Conservation (phyloP, 768 basidiomycete species). For the Russula olivacea region DNA sequence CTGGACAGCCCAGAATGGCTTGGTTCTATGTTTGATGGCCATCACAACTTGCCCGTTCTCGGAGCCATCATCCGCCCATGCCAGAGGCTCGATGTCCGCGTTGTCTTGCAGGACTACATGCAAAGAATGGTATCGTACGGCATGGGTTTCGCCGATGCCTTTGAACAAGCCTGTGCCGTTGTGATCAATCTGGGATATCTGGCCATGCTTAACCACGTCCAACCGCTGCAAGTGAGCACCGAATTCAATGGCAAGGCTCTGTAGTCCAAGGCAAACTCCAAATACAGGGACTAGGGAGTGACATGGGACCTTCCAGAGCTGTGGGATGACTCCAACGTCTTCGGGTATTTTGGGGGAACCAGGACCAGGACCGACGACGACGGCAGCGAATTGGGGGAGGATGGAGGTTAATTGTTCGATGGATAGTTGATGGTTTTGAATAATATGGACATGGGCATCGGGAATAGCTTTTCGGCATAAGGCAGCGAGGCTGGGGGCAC, state of each 20-base stretch:
- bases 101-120: slow-evolving; percentile 46
- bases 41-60: slow-evolving; percentile 70
- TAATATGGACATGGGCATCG: slow-evolving; percentile 54
- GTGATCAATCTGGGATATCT: slow-evolving; percentile 61
- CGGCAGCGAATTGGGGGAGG: slow-evolving; percentile 57
- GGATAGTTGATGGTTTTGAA: slow-evolving; percentile 63
- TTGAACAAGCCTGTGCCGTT: slow-evolving; percentile 54
- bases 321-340: slow-evolving; percentile 64
- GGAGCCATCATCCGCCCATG: slow-evolving; percentile 63
- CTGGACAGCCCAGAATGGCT: slow-evolving; percentile 84
- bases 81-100: slow-evolving; percentile 56
- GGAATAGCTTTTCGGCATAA: slow-evolving; percentile 61
- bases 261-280: slow-evolving; percentile 78
- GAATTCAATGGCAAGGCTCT: slow-evolving; percentile 62
- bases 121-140: slow-evolving; percentile 78
- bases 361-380: slow-evolving; percentile 75
- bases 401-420: slow-evolving; percentile 46
- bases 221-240: slow-evolving; percentile 59
- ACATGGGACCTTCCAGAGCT: slow-evolving; percentile 62
- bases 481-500: slow-evolving; percentile 49
- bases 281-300: slow-evolving; percentile 59
- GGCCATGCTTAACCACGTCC: slow-evolving; percentile 71
- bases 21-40: slow-evolving; percentile 57
- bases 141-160: slow-evolving; percentile 46
- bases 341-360: slow-evolving; percentile 59